Evolutionary conservation across 345 rosid genomes (phyloP).

Genomic region (Camelina laxa): DNA sequence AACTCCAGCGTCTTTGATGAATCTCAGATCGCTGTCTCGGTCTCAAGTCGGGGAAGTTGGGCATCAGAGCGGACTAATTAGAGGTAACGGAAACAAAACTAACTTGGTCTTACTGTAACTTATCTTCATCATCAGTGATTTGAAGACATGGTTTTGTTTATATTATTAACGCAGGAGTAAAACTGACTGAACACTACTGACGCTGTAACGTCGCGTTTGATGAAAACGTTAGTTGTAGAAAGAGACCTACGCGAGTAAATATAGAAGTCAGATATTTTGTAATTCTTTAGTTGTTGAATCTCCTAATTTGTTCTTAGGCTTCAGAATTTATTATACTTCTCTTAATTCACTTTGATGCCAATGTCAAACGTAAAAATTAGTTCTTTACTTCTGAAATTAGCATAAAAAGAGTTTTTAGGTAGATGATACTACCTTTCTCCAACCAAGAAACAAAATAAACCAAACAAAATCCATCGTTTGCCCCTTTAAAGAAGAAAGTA

Average conservation of each 20-base stretch:
- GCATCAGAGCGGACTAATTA: slow-evolving; percentile 59
- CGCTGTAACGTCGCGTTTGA: slow-evolving; percentile 26
- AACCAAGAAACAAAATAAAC: not conserved
- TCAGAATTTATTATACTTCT: not conserved
- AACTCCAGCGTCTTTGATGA: slow-evolving; percentile 70
- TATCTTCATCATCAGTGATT: slow-evolving; percentile 4
- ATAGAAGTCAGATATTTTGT: slow-evolving; percentile 27
- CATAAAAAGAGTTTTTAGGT: not conserved
- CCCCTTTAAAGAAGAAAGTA: too few relatives aligned
- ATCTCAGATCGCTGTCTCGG: slow-evolving; percentile 43
- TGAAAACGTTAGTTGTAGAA: slow-evolving; percentile 34
- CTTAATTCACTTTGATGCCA: not conserved
- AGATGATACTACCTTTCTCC: not conserved
- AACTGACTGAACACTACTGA: slow-evolving; percentile 31
- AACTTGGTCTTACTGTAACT: not conserved
- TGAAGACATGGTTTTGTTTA: slow-evolving; percentile 20
- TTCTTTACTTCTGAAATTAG: not conserved
- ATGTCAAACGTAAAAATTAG: not conserved
- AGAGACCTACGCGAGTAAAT: slow-evolving; percentile 17
- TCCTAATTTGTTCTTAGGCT: slow-evolving; percentile 18
- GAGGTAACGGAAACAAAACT: slow-evolving; percentile 56
- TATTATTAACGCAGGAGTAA: slow-evolving; percentile 36
- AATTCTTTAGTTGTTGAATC: slow-evolving; percentile 28
- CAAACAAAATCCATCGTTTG: too few relatives aligned
- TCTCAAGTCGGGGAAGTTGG: slow-evolving; percentile 47